Evolutionary conservation across 2,329 filamentous ascomycete species (phyloP), one percentile per base, ranked within the genome.

Genomic region (Microsporum audouinii): DNA sequence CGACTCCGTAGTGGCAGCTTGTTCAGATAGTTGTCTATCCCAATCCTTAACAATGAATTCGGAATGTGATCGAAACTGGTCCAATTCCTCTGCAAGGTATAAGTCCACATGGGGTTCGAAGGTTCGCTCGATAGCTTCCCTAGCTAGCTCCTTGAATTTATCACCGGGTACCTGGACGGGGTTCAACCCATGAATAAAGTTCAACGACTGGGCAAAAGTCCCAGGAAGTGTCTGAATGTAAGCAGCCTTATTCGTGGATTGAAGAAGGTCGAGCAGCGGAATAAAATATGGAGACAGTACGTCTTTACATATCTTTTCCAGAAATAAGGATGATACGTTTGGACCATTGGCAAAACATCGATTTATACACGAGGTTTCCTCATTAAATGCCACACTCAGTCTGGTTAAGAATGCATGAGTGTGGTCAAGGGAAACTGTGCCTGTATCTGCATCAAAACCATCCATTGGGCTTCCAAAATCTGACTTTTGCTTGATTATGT

Each of bases 41-140:
- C 94, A 99, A 12, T 84, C 81, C 5, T 78, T 82, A 3, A 99
- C 92, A 69, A 92, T 85, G 1, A 81, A 78, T 63, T 92, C 87
- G 12, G 89, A 89, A 64, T 86, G 83, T 60, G 82, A 82, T 34
- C 86, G 88, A 73, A 97, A 97, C 69, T 85, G 86, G 57, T 92
- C 89, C 34, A 96, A 78, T 75, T 99, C 94, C 71, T 96, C 92
- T 64, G 90, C 86, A 14, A 99, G 79, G 71, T 97, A 99, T 1
- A 95, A 77, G 71, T 96, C 91, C n/a, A 97, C 80, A 71, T 97
- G 92, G 43, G 88, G 90, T 71, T 96, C 92, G 68, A 96, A 97
- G 0, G 91, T 85, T 64, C 82, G 82, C 14, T 85, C 77, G 12
- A 91, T 80, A 58, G 90, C 80, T 62, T 83, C 79, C 67, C 85